Conservation (phyloP, 768 basidiomycete species). For the Pleurotus giganteus region DNA sequence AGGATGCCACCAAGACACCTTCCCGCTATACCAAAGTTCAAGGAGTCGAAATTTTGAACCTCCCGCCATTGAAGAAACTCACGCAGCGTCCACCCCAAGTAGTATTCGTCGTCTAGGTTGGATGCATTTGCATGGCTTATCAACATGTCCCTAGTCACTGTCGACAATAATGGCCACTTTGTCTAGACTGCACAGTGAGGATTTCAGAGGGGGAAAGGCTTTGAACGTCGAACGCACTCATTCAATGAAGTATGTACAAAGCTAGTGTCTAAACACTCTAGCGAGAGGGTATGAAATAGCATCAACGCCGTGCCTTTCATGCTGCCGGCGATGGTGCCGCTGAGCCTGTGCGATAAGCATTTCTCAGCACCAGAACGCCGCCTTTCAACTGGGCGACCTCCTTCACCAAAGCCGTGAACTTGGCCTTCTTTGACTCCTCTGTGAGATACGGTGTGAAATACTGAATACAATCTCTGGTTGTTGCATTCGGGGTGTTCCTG, state of each 20-base stretch:
- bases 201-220: not conserved
- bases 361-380: slow-evolving; percentile 59
- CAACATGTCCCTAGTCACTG: too few relatives aligned
- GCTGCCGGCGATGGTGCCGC: slow-evolving; percentile 34
- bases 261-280: not conserved
- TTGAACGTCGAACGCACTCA: too few relatives aligned
- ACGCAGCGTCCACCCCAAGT: not conserved
- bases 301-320: too few relatives aligned
- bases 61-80: not conserved
- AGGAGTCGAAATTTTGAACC: not conserved
- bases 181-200: too few relatives aligned
- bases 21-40: not conserved
- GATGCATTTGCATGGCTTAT: not conserved
- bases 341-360: slow-evolving; percentile 32
- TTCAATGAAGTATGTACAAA: not conserved
- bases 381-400: slow-evolving; percentile 74
- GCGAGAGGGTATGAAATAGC: too few relatives aligned
- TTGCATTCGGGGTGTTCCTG: slow-evolving; percentile 62
- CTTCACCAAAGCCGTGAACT: slow-evolving; percentile 78
- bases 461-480: slow-evolving; percentile 77
- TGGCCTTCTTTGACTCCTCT: slow-evolving; percentile 64
- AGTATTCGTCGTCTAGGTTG: not conserved
- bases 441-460: slow-evolving; percentile 76
- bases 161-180: too few relatives aligned
- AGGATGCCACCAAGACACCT: not conserved